These are phyloP conservation scores for Lotus japonicus DNA, from an alignment of 306 rosid species.

Conservation along the genomic window DNA sequence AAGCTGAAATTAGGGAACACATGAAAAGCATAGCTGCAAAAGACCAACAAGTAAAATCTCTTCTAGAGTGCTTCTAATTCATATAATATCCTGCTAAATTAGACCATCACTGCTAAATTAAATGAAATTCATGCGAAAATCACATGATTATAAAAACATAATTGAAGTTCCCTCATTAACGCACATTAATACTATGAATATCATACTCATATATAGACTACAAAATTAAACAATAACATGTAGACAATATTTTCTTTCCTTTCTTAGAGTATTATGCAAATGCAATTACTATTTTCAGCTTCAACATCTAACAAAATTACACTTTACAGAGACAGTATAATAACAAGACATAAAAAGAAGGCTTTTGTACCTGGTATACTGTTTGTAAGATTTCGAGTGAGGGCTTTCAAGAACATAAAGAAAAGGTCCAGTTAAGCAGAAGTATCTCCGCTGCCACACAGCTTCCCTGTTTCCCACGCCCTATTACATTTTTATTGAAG, in stretches of 20 bases:
- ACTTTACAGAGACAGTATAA: background rate
- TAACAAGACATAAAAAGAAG: conserved; percentile 16
- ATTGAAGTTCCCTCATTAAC: no score
- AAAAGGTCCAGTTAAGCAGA: conserved; percentile 85
- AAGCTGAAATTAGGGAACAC: no score
- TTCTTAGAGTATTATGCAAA: background rate
- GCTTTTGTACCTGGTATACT: conserved; percentile 59
- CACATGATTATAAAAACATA: no score
- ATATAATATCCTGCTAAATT: no score
- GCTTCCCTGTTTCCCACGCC: conserved; percentile 98
- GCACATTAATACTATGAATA: background rate
- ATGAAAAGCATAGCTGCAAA: no score
- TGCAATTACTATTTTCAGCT: background rate
- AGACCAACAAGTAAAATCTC: no score
- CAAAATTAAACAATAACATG: background rate
- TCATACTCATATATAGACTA: background rate
- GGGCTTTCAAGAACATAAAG: conserved; percentile 88
- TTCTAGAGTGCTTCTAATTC: no score
- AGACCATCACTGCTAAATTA: no score
- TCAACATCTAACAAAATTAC: conserved; percentile 3
- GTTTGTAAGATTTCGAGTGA: conserved; percentile 77
- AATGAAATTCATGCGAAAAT: no score
- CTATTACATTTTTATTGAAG: conserved; percentile 36
- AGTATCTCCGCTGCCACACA: conserved; percentile 80
- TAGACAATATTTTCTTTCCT: background rate